Percentiles rank a stretch among this genome's conserved stretches.
Conservation (phyloP, 1,139 yeast species). For the Diutina sp. region DNA sequence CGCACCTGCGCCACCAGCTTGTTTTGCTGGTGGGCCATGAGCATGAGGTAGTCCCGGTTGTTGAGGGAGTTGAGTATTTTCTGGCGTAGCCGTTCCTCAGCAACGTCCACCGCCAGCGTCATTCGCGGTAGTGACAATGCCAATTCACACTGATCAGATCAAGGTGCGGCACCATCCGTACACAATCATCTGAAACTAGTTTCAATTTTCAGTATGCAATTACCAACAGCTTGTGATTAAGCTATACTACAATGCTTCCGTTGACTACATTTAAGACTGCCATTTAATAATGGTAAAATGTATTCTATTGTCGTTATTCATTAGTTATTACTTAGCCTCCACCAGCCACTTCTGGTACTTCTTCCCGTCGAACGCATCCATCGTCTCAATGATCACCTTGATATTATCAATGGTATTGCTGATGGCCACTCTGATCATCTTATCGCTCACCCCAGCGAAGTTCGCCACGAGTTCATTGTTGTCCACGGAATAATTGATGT, state of each 20-base stretch:
- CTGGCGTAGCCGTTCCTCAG: slow-evolving; percentile 27
- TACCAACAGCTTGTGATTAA: no score
- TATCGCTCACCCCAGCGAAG: slow-evolving; percentile 45
- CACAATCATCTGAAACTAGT: no score
- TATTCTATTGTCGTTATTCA: background rate
- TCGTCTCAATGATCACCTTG: slow-evolving; percentile 52
- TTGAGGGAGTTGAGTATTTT: slow-evolving; percentile 29
- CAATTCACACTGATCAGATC: no score
- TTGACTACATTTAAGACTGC: no score
- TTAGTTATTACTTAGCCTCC: background rate
- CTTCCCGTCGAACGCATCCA: slow-evolving; percentile 45
- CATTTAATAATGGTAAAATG: no score
- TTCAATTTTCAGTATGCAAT: no score
- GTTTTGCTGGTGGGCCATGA: slow-evolving; percentile 30
- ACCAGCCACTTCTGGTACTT: slow-evolving; percentile 6
- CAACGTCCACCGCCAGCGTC: slow-evolving; percentile 10
- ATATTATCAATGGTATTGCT: slow-evolving; percentile 55
- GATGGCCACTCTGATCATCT: slow-evolving; percentile 59
- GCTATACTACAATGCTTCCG: no score
- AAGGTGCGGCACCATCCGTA: no score
- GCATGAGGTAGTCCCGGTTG: slow-evolving; percentile 28
- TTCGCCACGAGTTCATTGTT: slow-evolving; percentile 3
- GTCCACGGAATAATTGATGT: background rate
- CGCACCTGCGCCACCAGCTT: slow-evolving; percentile 32
- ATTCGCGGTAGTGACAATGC: background rate